Evolutionary conservation across 352 stramenopile species (phyloP).

Genomic region (Pythium insidiosum): DNA sequence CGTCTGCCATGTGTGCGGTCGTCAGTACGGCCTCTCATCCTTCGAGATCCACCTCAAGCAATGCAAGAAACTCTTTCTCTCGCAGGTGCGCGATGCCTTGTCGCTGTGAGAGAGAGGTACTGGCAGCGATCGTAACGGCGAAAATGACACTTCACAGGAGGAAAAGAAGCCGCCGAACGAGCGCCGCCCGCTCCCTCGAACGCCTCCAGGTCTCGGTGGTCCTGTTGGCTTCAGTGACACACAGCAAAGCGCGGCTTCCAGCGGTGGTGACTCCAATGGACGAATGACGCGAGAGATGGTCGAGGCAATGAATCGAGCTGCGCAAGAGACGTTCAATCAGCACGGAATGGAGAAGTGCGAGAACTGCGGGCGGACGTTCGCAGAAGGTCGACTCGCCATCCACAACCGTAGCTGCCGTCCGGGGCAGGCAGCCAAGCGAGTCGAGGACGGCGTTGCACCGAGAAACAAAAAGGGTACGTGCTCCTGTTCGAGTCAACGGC

Average conservation of each 20-base stretch:
- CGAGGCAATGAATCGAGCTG: constrained; percentile 57
- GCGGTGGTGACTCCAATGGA: constrained; percentile 1
- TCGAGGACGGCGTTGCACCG: constrained; percentile 38
- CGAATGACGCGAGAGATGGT: constrained; percentile 44
- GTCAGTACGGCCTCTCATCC: constrained; percentile 70
- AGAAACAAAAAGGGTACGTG: constrained; percentile 43
- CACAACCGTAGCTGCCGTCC: constrained; percentile 52
- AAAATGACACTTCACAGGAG: constrained; percentile 23
- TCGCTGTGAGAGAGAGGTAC: no score
- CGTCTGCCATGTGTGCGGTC: constrained; percentile 73
- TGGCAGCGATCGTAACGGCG: no score
- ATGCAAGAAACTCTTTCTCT: constrained; percentile 75
- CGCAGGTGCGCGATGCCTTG: no score
- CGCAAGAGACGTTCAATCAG: constrained; percentile 59
- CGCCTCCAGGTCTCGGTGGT: constrained; percentile 34
- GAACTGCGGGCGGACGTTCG: constrained; percentile 64
- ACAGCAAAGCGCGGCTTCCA: constrained; percentile 3
- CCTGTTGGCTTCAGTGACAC: neutral
- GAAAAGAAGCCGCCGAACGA: constrained; percentile 59
- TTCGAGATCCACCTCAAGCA: constrained; percentile 84
- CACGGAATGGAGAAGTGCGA: constrained; percentile 79
- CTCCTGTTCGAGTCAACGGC: no score
- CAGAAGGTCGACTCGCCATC: constrained; percentile 61
- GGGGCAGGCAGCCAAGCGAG: constrained; percentile 31
- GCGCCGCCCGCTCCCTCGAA: constrained; percentile 54